Percentiles rank a stretch among this genome's conserved stretches.
phyloP scores from a whole-genome alignment of 768 basidiomycete species.

The Suillus tomentosus region DNA sequence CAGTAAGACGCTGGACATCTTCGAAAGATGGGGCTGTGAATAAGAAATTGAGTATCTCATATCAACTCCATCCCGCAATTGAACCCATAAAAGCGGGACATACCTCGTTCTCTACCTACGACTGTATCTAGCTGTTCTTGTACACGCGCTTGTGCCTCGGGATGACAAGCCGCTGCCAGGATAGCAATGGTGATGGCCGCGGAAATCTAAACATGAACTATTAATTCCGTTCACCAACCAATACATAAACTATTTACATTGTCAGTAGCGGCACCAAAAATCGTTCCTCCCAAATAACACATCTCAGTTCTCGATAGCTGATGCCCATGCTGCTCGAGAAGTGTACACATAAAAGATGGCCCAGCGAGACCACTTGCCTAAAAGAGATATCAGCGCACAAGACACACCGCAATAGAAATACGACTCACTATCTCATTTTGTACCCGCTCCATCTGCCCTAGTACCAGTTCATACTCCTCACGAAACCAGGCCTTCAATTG shows the following conservation, averaged over 20 bases:
- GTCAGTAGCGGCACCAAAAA: conserved; percentile 62
- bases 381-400: background rate
- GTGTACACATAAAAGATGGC: conserved; percentile 48
- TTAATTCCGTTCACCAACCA: background rate
- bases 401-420: background rate
- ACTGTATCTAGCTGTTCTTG: conserved; percentile 57
- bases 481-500: conserved; percentile 52
- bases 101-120: conserved; percentile 41
- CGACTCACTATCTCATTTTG: conserved; percentile 36
- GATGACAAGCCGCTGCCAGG: conserved; percentile 57
- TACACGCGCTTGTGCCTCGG: conserved; percentile 48
- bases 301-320: conserved; percentile 51
- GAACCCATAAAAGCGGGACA: background rate
- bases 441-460: conserved; percentile 45
- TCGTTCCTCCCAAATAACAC: conserved; percentile 55
- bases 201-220: conserved; percentile 36
- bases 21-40: conserved; percentile 33
- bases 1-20: conserved; percentile 30
- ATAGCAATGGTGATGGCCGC: conserved; percentile 51
- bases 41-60: background rate
- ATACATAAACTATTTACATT: conserved; percentile 30
- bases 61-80: background rate
- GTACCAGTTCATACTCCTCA: conserved; percentile 52
- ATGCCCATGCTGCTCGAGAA: conserved; percentile 49
- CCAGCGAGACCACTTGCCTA: conserved; percentile 14